Evolutionary conservation across 371 early-diverging fungal species (phyloP).

Genomic region (Mucor ambiguus): DNA sequence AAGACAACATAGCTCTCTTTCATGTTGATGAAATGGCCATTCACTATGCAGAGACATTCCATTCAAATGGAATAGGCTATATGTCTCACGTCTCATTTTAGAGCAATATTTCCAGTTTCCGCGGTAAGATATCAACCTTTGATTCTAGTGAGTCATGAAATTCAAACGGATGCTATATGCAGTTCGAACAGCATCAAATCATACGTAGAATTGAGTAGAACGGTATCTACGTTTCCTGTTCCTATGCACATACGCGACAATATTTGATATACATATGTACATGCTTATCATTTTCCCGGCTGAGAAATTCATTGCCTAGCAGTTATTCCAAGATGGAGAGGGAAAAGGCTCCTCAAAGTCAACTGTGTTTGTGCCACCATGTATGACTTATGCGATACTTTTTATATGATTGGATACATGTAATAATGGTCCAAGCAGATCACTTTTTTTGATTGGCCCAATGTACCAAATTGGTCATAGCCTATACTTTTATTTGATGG

Average conservation of each 20-base stretch:
- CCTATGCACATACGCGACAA: background rate
- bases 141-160: constrained; percentile 3
- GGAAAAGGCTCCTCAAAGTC: background rate
- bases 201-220: background rate
- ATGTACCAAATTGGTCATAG: constrained; percentile 24
- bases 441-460: constrained; percentile 14
- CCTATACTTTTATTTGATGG: constrained; percentile 13
- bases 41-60: too few relatives aligned
- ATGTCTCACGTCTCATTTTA: too few relatives aligned
- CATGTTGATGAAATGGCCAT: too few relatives aligned
- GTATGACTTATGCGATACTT: constrained; percentile 18
- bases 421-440: constrained; percentile 5
- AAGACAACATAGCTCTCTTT: too few relatives aligned
- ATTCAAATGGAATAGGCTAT: too few relatives aligned
- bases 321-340: background rate
- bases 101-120: background rate
- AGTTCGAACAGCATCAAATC: background rate
- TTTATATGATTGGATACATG: constrained; percentile 4
- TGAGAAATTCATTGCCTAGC: background rate
- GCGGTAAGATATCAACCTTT: background rate
- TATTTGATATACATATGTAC: too few relatives aligned
- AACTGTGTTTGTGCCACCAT: constrained; percentile 7
- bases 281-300: background rate
- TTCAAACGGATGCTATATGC: background rate
- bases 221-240: background rate